Evolutionary conservation across 1,284 basidiomycete genomes (phyloP), one percentile per base, ranked within the genome.

Genomic region (Megacollybia platyphylla): DNA sequence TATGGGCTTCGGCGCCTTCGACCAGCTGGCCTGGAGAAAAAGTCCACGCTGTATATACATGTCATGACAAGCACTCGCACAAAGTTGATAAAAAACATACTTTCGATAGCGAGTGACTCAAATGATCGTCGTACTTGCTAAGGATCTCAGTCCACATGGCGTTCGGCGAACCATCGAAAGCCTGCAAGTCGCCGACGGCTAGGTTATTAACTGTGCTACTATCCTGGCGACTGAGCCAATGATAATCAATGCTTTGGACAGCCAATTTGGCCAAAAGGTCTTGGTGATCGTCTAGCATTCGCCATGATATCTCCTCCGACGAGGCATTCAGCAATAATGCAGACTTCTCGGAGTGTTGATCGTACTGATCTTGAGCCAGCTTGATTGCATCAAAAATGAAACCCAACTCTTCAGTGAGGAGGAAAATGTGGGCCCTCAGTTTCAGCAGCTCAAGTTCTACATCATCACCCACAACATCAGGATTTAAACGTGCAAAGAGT

Each of bases 101-200:
- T 70, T 83, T 83, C 45, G 71, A 63, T 46, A 82, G 64, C 5
- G 79, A 76, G 56, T 85, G 79, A 48, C 70, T 78, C 3, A 68
- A 62, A 28, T 78, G 75, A 47, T 85, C 81, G 41, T 77, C 70
- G 45, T 78, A 64, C 57, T 90, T 87, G 13, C 81, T 74, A 41
- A 97, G 64, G 44, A 97, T 94, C 57, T 97, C 92, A 3, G 87
- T 72, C 73, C 91, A 97, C 41, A 82, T 58, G 1, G 90, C 89
- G 55, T 87, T 73, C 1, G 81, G 79, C 36, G 86, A 83, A 27
- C 87, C 87, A 62, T 97, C 93, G 51, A 93, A 86, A 2, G 89
- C 93, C 47, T 79, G 76, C 7, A 97, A 63, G 56, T 96, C 82
- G 7, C 77, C 74, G 37, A 96, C 73, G 11, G 74, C 70, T 41